Conservation (phyloP, 1,139 yeast genomes). For the Protomyces inouyei region DNA sequence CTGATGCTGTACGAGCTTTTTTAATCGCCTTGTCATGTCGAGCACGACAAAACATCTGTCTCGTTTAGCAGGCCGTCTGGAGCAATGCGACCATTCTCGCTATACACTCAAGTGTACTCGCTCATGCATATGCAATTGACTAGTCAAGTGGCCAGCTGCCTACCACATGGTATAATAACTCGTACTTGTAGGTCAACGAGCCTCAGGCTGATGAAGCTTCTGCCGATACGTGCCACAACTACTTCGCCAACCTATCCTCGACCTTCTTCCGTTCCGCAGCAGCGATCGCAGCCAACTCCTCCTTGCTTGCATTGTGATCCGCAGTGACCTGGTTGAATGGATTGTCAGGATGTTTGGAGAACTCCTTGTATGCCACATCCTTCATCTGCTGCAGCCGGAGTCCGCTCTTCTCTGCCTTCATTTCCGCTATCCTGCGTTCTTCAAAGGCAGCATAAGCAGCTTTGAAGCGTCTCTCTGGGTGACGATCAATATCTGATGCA, state of each 20-base stretch:
- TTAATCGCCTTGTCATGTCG: too few species aligned
- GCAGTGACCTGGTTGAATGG: constrained; percentile 79
- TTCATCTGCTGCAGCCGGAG: constrained; percentile 73
- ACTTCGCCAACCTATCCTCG: constrained; percentile 13
- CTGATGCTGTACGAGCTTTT: too few species aligned
- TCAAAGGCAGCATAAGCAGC: constrained; percentile 73
- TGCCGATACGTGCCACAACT: background rate
- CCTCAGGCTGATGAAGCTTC: too few species aligned
- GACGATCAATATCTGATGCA: constrained; percentile 69
- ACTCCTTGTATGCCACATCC: constrained; percentile 70
- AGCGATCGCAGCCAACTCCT: constrained; percentile 21
- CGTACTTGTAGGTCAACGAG: too few species aligned
- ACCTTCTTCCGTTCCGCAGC: constrained; percentile 18
- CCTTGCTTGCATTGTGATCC: constrained; percentile 44
- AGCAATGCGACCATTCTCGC: background rate
- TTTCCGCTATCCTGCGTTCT: constrained; percentile 65
- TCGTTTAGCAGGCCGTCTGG: too few species aligned
- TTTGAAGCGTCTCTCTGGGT: constrained; percentile 83
- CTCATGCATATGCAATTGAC: too few species aligned
- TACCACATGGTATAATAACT: too few species aligned
- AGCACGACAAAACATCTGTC: too few species aligned
- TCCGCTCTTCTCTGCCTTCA: constrained; percentile 74
- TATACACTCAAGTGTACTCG: background rate
- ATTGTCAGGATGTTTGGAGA: constrained; percentile 72
- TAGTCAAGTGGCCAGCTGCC: too few species aligned